Base-by-base conservation (phyloP, 495 filamentous ascomycete species). In the Podospora australis region DNA sequence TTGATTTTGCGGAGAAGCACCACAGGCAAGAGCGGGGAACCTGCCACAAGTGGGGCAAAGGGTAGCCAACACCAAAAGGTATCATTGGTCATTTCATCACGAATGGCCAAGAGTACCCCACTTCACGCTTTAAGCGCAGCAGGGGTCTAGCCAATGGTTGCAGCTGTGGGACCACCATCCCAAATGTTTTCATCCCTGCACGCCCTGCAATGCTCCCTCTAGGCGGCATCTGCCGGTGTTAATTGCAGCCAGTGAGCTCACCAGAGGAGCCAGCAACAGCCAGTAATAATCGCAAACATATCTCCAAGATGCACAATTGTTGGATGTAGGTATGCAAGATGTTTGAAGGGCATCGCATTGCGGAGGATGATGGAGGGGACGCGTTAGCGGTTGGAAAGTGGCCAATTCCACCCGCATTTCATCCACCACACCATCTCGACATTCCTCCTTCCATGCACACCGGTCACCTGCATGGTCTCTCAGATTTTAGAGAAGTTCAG, bases 61-160 rank as follows among this genome's bases (percentile, higher is more conserved):
- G 0, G 4, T 16, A 36, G 4, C n/a, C 14, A 10, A 36, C 7
- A 10, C 9, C 19, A 8, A 17, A 16, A 36, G n/a, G n/a, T 36
- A 7, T 8, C 13, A 36, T 36, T 36, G 32, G 32, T 3, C 13
- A 17, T 17, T 36, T n/a, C 0, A 36, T 36, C 5, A 36, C 32
- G 14, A 13, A 28, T 16, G 30, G 40, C 20, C 20, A 22, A 17
- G 22, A 38, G 17, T 29, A 32, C 9, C 49, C 49, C 42, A 46
- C 38, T 19, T 42, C 39, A 35, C 44, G 38, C 44, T 29, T n/a
- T 46, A 20, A 26, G 22, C 34, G 26, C 50, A 42, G 19, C 17
- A 21, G 36, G 40, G 48, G 42, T 34, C 41, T 16, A 20, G 26
- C 48, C 48, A 51, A 51, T 51, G 30, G 39, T 4, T 21, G 3